phyloP scores from a whole-genome alignment of 2,329 filamentous ascomycete genomes.

The Furcasterigmium sp. region DNA sequence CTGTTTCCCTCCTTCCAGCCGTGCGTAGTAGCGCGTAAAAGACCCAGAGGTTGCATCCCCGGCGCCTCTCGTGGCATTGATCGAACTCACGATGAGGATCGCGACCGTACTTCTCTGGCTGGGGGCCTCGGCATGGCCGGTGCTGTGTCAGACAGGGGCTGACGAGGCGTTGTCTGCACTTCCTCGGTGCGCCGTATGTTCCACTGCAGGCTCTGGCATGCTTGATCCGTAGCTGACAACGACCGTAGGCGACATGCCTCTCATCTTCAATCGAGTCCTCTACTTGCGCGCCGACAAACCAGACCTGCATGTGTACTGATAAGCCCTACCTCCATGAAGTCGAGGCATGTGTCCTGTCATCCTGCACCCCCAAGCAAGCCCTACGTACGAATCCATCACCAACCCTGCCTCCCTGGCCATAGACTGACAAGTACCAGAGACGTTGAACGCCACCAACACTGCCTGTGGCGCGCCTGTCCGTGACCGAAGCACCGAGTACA shows the following conservation, averaged over 20 bases:
- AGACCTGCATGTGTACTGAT: slow-evolving; percentile 25
- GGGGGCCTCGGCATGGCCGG: background rate
- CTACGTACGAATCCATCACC: slow-evolving; percentile 19
- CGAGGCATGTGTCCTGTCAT: slow-evolving; percentile 17
- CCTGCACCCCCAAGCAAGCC: slow-evolving; percentile 22
- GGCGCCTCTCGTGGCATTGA: background rate
- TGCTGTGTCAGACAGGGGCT: background rate
- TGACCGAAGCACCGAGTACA: slow-evolving; percentile 25
- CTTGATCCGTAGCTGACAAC: background rate
- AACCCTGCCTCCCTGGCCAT: background rate
- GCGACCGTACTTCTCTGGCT: background rate
- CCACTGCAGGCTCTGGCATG: no score
- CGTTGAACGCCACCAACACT: slow-evolving; percentile 13
- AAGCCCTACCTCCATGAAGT: slow-evolving; percentile 15
- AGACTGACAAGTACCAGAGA: background rate
- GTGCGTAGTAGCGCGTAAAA: background rate
- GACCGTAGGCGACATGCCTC: background rate
- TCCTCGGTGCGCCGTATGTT: background rate
- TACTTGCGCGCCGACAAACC: slow-evolving; percentile 17
- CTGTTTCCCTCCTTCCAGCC: background rate
- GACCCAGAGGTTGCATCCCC: background rate
- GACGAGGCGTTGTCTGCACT: background rate
- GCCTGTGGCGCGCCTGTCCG: slow-evolving; percentile 20
- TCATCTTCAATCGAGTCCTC: background rate
- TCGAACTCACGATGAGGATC: background rate